phyloP scores from a whole-genome alignment of 2,329 filamentous ascomycete species.

The Fusarium cicatricum region DNA sequence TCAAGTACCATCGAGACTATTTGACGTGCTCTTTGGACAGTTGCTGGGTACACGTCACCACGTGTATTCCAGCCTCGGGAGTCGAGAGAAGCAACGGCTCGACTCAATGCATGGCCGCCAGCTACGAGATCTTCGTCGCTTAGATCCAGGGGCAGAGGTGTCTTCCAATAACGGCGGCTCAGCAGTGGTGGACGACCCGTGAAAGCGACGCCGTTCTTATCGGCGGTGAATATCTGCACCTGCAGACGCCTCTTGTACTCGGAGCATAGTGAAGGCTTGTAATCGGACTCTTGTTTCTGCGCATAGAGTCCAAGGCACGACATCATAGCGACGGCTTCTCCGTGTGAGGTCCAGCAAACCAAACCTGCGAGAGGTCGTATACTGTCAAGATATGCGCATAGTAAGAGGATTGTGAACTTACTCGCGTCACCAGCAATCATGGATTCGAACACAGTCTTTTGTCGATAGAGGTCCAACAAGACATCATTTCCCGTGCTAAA shows the following conservation, averaged over 20 bases:
- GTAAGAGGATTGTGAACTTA: neutral
- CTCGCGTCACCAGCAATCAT: conserved; percentile 17
- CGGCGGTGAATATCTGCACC: conserved; percentile 44
- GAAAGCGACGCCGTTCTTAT: conserved; percentile 51
- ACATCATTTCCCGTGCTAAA: conserved; percentile 16
- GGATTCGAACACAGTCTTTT: conserved; percentile 5
- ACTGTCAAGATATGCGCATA: neutral
- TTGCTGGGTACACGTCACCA: conserved; percentile 43
- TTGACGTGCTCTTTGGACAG: conserved; percentile 39
- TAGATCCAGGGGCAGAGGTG: conserved; percentile 52
- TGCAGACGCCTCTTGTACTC: conserved; percentile 41
- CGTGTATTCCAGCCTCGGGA: conserved; percentile 50
- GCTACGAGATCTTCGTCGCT: conserved; percentile 48
- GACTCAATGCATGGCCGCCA: conserved; percentile 19
- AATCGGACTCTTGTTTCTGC: neutral
- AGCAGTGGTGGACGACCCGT: conserved; percentile 52
- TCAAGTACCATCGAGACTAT: conserved; percentile 39
- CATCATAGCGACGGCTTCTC: conserved; percentile 10
- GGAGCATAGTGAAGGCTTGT: conserved; percentile 16
- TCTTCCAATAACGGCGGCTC: conserved; percentile 44
- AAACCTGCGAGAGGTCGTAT: neutral
- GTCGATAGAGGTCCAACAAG: conserved; percentile 11
- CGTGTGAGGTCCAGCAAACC: conserved; percentile 12
- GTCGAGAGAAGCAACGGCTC: conserved; percentile 38
- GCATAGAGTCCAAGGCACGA: conserved; percentile 16